Percentiles rank a stretch among this genome's conserved stretches.
Evolutionary conservation across 176 grass and related monocot genomes (phyloP).

Genomic region (Saccharum officinarum): DNA sequence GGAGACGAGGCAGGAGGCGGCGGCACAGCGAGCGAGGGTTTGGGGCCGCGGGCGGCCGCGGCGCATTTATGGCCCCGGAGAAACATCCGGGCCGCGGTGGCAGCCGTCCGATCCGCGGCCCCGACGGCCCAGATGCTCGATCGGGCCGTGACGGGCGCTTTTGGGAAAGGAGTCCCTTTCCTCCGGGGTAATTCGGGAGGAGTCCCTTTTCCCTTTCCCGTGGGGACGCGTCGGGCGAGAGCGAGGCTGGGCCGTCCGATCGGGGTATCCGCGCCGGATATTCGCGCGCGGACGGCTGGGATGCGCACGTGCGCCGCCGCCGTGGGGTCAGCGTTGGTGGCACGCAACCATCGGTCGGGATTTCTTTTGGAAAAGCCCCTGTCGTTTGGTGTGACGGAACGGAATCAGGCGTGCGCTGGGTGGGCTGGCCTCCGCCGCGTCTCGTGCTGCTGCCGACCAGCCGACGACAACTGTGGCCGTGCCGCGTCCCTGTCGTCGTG

Average conservation of each 20-base stretch:
- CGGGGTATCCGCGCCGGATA: conserved; percentile 5
- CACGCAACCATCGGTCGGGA: conserved; percentile 23
- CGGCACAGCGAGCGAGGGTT: conserved; percentile 46
- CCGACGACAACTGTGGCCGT: background rate
- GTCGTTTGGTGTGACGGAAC: no score
- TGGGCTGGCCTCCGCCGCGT: background rate
- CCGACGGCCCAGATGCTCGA: conserved; percentile 7
- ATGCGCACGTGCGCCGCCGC: background rate
- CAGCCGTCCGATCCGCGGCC: conserved; percentile 14
- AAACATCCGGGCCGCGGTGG: background rate
- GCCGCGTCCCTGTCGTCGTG: background rate
- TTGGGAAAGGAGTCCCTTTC: background rate
- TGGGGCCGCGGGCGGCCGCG: background rate
- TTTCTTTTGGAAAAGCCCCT: background rate
- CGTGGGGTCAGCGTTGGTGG: conserved; percentile 9
- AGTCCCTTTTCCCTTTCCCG: background rate
- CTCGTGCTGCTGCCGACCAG: background rate
- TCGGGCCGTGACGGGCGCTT: background rate
- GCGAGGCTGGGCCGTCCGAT: background rate
- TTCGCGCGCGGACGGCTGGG: conserved; percentile 32
- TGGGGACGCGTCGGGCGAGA: background rate
- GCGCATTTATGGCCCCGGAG: conserved; percentile 19
- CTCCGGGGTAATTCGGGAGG: background rate
- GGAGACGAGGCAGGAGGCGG: background rate
- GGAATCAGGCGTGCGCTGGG: background rate